Evolutionary conservation across 2,329 filamentous ascomycete genomes (phyloP), one percentile per base, ranked within the genome.

Genomic region (Calonectria hawksworthii): DNA sequence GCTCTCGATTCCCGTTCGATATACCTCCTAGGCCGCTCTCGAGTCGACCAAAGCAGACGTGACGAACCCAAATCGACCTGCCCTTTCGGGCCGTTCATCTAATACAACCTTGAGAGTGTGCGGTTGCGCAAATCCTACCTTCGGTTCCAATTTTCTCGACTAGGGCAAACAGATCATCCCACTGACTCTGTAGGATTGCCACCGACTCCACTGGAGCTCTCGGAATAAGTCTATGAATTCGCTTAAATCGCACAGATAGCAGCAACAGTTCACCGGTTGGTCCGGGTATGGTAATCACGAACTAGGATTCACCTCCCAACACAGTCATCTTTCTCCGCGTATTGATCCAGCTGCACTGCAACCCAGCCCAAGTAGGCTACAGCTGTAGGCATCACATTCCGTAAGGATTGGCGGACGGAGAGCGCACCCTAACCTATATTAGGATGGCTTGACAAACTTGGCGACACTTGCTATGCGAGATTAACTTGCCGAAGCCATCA

Each of bases 131-230:
- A 26, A 36, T 36, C 56, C 56, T 36, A 61, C 32, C 11, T n/a
- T 18, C n/a, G 32, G 56, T 61, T 38, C 56, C 56, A 61, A 23
- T 61, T 61, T 56, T 61, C 44, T 61, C 56, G n/a, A 61, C 34
- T 18, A n/a, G 56, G 56, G 34, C 44, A n/a, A 47, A 47, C 44
- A 23, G 32, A 61, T 61, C 32, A 61, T 61, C 34, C 56, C 56
- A 61, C 34, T 61, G 32, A 26, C 32, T 23, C 7, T 61, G 56
- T 38, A 26, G 56, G 56, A 61, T 38, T 38, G n/a, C 30, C n/a
- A 61, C 32, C 32, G 36, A 38, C 56, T 61, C 56, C 56, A 61
- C 56, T 61, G 3, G 11, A 18, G 11, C n/a, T 34, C 34, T 36
- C n/a, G 32, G 32, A 61, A 38, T 28, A 61, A 61, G 21, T 36